Evolutionary conservation across 2,329 filamentous ascomycete genomes (phyloP).

Genomic region (Aspergillus awamori): DNA sequence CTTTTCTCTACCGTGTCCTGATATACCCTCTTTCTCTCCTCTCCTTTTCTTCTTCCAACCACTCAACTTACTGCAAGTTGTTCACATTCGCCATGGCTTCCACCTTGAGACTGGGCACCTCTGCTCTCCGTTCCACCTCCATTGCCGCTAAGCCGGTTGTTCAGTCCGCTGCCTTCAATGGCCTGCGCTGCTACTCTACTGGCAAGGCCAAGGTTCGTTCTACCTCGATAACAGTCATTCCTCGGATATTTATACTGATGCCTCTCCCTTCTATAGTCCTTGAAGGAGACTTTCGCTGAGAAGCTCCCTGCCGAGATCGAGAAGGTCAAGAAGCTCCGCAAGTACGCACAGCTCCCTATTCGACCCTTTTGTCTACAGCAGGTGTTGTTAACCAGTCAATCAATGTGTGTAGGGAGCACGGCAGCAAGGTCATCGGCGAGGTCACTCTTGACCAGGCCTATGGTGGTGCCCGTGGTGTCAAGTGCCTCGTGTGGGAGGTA

Average conservation of each 20-base stretch:
- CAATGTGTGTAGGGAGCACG: slow-evolving; percentile 71
- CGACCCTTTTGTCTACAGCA: neutral
- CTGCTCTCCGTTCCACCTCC: slow-evolving; percentile 78
- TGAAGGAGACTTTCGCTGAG: slow-evolving; percentile 98
- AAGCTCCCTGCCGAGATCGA: slow-evolving; percentile 95
- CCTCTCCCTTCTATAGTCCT: slow-evolving; percentile 63
- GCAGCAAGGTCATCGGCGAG: slow-evolving; percentile 93
- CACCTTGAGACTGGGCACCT: slow-evolving; percentile 76
- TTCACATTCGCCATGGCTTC: slow-evolving; percentile 71
- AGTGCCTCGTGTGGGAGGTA: slow-evolving; percentile 95
- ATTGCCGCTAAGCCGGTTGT: slow-evolving; percentile 68
- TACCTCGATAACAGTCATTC: slow-evolving; percentile 29
- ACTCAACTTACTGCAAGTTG: slow-evolving; percentile 38
- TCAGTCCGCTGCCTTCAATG: slow-evolving; percentile 74
- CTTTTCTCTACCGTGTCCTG: slow-evolving; percentile 40
- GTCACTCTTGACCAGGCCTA: slow-evolving; percentile 99
- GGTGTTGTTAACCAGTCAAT: slow-evolving; percentile 27
- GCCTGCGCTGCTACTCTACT: slow-evolving; percentile 86
- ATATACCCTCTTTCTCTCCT: slow-evolving; percentile 34
- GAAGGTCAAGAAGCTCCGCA: slow-evolving; percentile 97
- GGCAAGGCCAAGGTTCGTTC: slow-evolving; percentile 74
- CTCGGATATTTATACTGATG: slow-evolving; percentile 15
- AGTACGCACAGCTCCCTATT: slow-evolving; percentile 61
- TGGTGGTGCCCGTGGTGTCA: slow-evolving; percentile 98
- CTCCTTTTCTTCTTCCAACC: slow-evolving; percentile 35